phyloP scores from a whole-genome alignment of 768 basidiomycete species.

The Sporobolomyces pararoseus region DNA sequence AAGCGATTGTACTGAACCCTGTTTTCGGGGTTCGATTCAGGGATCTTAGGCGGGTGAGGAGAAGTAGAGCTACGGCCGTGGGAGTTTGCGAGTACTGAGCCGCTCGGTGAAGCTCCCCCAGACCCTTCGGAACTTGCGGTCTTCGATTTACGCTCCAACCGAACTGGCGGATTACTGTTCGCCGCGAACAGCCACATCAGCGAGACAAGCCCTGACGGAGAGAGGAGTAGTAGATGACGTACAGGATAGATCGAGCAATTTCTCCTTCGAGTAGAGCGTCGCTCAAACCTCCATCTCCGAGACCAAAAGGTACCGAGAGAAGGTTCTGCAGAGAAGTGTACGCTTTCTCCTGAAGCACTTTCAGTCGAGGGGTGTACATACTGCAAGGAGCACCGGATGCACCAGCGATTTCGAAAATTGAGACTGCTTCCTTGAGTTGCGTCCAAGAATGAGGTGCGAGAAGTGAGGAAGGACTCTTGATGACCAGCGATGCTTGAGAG shows the following conservation, averaged over 20 bases:
- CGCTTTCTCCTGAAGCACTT: conserved; percentile 24
- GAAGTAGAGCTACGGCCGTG: too few relatives aligned
- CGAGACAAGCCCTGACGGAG: too few relatives aligned
- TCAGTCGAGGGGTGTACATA: conserved; percentile 26
- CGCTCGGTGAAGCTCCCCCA: not conserved
- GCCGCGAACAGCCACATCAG: not conserved
- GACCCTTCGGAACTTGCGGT: not conserved
- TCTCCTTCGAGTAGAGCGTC: not conserved
- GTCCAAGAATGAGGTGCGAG: conserved; percentile 34
- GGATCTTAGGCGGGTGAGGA: not conserved
- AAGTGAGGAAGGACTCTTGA: conserved; percentile 22
- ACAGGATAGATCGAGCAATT: conserved; percentile 9
- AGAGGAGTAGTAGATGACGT: not conserved
- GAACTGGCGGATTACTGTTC: conserved; percentile 11
- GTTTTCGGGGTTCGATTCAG: not conserved
- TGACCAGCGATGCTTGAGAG: conserved; percentile 22
- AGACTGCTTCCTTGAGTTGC: conserved; percentile 29
- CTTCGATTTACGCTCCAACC: conserved; percentile 19
- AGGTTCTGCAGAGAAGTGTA: conserved; percentile 19
- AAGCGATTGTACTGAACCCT: not conserved
- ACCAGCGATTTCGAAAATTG: conserved; percentile 20
- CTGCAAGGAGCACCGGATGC: conserved; percentile 27
- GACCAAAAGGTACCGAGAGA: conserved; percentile 17
- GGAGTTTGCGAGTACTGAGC: not conserved
- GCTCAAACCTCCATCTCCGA: not conserved